Base-by-base conservation (phyloP, 2,329 filamentous ascomycete species). In the Penicillium frequentans region DNA sequence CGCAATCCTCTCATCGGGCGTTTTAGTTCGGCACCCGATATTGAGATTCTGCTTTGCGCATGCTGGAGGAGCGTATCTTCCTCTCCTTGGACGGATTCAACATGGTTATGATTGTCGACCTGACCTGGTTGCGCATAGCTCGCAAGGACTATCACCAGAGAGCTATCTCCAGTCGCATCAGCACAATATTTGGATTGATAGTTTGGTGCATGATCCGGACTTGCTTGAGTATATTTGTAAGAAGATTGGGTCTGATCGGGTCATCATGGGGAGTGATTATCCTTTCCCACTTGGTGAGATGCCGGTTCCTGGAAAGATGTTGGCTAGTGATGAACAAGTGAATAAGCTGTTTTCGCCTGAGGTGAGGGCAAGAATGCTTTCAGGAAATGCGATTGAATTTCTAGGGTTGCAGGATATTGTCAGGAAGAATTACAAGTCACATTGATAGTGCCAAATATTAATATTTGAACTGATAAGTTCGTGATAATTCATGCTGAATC, bases 241-340 rank as follows among this genome's bases (percentile, higher is more conserved):
- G 31, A 65, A 65, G 46, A 59, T 65, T 14, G 63, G 63, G 1
- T 23, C 52, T 11, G 52, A 59, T 1, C 39, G 57, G 7, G 53
- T 65, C 13, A 56, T 65, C 11, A 64, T 65, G 63, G 63, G 63
- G 1, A 65, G 63, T 37, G 63, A 65, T 39, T 65, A 65, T 55
- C 63, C 63, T 8, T 65, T 65, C 29, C 63, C 63, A 6, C 51
- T 65, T 26, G 63, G 63, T 1, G 63, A 65, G 43, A 59, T 64
- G 52, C 63, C 63, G 2, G 54, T 60, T 21, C 59, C 63, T 10
- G 63, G 63, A 1, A 54, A 55, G 43, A 63, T 63, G 61, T 50
- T 65, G 46, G 57, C 52, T 11, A 49, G 56, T 24, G 63, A 65
- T 49, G 21, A 46, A 19, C 29, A 42, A 16, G 29, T 65, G n/a